Percentiles rank a stretch among this genome's conserved stretches.
Conservation (phyloP, 106 monocot genomes). For the Dendrobium officinale region DNA sequence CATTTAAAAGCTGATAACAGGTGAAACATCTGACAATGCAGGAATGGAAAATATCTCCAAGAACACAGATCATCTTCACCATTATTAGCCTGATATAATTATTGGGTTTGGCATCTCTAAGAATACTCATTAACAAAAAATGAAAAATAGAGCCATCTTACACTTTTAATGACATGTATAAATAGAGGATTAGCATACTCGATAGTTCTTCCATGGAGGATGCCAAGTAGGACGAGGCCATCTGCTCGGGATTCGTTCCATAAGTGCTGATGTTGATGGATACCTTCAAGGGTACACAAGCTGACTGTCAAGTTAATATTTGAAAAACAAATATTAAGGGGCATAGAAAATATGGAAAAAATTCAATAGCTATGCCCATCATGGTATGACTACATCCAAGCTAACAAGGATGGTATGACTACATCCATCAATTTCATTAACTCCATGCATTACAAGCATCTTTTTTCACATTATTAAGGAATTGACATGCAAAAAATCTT, state of each 20-base stretch:
- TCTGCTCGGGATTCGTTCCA: conserved; percentile 90
- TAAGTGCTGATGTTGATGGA: conserved; percentile 73
- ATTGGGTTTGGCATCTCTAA: neutral
- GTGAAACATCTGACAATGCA: neutral
- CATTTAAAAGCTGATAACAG: neutral
- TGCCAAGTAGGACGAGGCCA: conserved; percentile 98
- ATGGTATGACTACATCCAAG: neutral
- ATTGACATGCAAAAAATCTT: neutral
- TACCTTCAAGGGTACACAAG: conserved; percentile 20
- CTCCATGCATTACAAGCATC: neutral
- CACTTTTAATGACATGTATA: neutral
- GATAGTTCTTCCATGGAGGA: conserved; percentile 94
- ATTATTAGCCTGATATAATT: neutral
- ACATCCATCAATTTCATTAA: neutral
- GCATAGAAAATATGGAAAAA: neutral
- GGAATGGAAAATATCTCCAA: neutral
- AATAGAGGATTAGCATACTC: conserved; percentile 34
- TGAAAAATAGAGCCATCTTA: neutral
- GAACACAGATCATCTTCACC: neutral
- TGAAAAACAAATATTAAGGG: conserved; percentile 4
- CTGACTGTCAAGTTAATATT: neutral
- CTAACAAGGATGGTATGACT: neutral
- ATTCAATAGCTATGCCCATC: conserved; percentile 2
- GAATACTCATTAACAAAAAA: neutral
- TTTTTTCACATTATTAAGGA: neutral